Evolutionary conservation across 805 yeast genomes (phyloP), one percentile per base, ranked within the genome.

Genomic region (Saccharomyces paradoxus): DNA sequence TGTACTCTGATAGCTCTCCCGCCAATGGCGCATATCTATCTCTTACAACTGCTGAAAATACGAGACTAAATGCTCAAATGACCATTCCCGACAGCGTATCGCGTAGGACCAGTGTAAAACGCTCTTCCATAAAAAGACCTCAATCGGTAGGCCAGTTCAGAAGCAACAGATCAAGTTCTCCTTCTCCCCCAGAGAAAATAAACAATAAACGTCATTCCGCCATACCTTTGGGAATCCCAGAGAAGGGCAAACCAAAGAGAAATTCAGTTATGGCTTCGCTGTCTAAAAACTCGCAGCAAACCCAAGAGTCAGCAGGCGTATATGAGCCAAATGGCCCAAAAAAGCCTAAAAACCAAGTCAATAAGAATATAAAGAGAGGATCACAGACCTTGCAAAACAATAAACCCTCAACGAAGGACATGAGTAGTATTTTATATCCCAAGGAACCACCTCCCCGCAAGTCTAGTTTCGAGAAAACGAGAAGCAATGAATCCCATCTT

Each of bases 21-120:
- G 87, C 88, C 0, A 79, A 79, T 28, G 79, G 77, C 56, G 89
- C 87, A 0, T 85, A 85, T 61, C 64, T 85, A 48, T 82, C 88
- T 0, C 69, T 84, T 53, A 78, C 91, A 0, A 87, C 94, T 0
- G 91, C 91, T 1, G 90, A 86, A 63, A 87, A 87, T 66, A 87
- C 94, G 0, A 76, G 90, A 55, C 65, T 85, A 54, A 87, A 87
- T 69, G 86, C 92, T 1, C 78, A 79, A 56, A 66, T 81, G 63
- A 76, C 83, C 6, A 63, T 72, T n/a, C 31, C 53, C 24, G 60
- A 58, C 10, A 50, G 28, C 17, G 41, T 49, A 17, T 47, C 54
- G 3, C 55, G 55, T 27, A 56, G 54, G 26, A 32, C 53, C 17
- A 51, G 50, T 26, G 29, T 50, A 2, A 55, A 56, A 37, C 56